These are phyloP conservation scores for Incumbomyces lentus DNA, from an alignment of 2,329 filamentous ascomycete species.

Conservation along the genomic window DNA sequence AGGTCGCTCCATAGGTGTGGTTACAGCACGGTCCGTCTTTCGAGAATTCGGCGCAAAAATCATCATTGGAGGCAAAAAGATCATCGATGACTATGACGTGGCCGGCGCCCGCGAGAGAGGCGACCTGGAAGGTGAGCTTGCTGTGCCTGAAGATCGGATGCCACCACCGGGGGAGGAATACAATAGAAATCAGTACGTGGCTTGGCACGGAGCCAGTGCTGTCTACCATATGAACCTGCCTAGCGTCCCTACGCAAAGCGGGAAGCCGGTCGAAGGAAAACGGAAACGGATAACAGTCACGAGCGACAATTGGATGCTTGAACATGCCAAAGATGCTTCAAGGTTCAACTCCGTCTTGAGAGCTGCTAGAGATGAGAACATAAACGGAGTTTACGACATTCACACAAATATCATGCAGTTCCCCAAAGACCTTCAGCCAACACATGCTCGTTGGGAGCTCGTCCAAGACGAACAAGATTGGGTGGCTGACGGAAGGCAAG, in stretches of 20 bases:
- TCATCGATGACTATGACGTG: slow-evolving; percentile 84
- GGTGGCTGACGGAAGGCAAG: slow-evolving; percentile 12
- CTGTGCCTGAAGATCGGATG: slow-evolving; percentile 76
- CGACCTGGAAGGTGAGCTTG: slow-evolving; percentile 75
- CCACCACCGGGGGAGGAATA: slow-evolving; percentile 72
- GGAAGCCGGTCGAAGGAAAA: slow-evolving; percentile 66
- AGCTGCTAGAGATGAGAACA: slow-evolving; percentile 56
- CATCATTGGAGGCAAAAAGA: slow-evolving; percentile 75
- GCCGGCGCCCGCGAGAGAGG: slow-evolving; percentile 64
- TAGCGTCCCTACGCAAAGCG: slow-evolving; percentile 61
- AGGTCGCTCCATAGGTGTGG: slow-evolving; percentile 90
- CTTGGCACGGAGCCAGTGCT: slow-evolving; percentile 92
- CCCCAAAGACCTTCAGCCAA: slow-evolving; percentile 79
- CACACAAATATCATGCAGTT: slow-evolving; percentile 90
- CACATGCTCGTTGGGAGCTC: slow-evolving; percentile 72
- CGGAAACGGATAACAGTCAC: slow-evolving; percentile 80
- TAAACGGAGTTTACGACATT: slow-evolving; percentile 75
- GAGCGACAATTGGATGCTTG: slow-evolving; percentile 90
- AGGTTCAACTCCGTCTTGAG: slow-evolving; percentile 72
- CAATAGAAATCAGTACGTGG: slow-evolving; percentile 97
- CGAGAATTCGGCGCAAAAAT: slow-evolving; percentile 93
- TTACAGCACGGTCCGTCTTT: slow-evolving; percentile 92
- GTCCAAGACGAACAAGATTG: slow-evolving; percentile 18
- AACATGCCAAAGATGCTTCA: slow-evolving; percentile 84
- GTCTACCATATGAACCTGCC: slow-evolving; percentile 83